Base-by-base conservation (phyloP, 116 monocot genomes). In the Zostera marina region DNA sequence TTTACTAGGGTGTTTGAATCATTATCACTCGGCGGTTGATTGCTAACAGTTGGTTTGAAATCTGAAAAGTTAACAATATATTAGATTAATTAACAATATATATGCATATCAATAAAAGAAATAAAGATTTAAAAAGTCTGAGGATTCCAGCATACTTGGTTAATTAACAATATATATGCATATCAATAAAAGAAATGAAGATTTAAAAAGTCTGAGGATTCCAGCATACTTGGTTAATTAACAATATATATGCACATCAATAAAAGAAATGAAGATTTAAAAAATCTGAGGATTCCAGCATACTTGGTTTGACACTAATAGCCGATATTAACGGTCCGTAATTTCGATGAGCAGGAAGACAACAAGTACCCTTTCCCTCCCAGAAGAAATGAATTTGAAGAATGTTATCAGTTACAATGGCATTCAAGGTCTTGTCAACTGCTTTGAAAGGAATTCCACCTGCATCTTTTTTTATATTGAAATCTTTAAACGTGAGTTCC, bases 31-130 rank as follows among this genome's bases (percentile, higher is more conserved):
- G 73, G 65, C 20, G 38, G 73, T 60, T 68, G 62, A 41, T 66
- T 41, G 40, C 79, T 79, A 32, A 84, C 90, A 42, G 71, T 79
- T 10, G 84, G 84, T 56, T 7, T 76, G 70, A 90, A 90, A 41
- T 81, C 90, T 90, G 76, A n/a, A n/a, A n/a, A 22, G 61, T 19
- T 9, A 11, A 13, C 41, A 58, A 38, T 58, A 4, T 44, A n/a
- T n/a, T n/a, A n/a, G 2, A 24, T 58, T 59, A 19, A 58, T 53
- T 8, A 61, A 77, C 15, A 20, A 24, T 1, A 47, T 10, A 12
- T 20, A 8, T 3, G n/a, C n/a, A n/a, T 19, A 20, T 0, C 26
- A 16, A 19, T 5, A 20, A 5, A 1, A n/a, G 19, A 13, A 40
- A 17, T 1, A 19, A 13, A 59, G n/a, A n/a, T n/a, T n/a, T n/a